Base-by-base conservation (phyloP, 2,329 filamentous ascomycete genomes). In the Nothophaeocryptopus gaeumannii region DNA sequence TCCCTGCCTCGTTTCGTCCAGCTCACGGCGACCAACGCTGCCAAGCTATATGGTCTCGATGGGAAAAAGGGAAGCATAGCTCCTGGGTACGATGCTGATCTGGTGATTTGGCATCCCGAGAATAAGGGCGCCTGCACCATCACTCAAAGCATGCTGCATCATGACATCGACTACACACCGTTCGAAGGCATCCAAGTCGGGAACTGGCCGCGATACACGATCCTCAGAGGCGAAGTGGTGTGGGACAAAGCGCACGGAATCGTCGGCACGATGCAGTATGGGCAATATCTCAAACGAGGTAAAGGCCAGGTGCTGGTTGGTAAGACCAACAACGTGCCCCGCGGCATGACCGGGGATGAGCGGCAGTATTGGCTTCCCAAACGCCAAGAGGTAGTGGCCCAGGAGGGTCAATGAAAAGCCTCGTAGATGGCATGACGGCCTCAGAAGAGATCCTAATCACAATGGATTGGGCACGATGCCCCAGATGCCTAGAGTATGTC, bases 131-230 rank as follows among this genome's bases (percentile, higher is more conserved):
- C 54, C 1, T 66, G 66, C 31, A 56, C 53, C 1, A 61, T 72
- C n/a, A 64, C 59, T 26, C 71, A 75, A 40, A 55, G 52, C 5
- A 76, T 77, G 67, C 63, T 84, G 54, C 81, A 85, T 63, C 81
- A 84, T 61, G 73, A 79, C 52, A 76, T 82, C 2, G 81, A 85
- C 59, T 83, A 84, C 59, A 83, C 81, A 8, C 81, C 81, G 0
- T 84, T 78, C 57, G 81, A 84, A 61, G 80, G 81, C 0, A 72
- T 71, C 41, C 67, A 60, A n/a, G 60, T 85, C 35, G 72, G 71
- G 26, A 80, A 84, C 50, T 84, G 82, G 81, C 81, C 81, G 9
- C 71, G 81, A 14, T 83, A 78, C 59, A 84, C 80, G 0, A 70
- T 85, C 7, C 55, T 85, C 36, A 67, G 82, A 47, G 82, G 82